phyloP scores from a whole-genome alignment of 2,329 filamentous ascomycete genomes.

The Aspergillus transmontanensis region DNA sequence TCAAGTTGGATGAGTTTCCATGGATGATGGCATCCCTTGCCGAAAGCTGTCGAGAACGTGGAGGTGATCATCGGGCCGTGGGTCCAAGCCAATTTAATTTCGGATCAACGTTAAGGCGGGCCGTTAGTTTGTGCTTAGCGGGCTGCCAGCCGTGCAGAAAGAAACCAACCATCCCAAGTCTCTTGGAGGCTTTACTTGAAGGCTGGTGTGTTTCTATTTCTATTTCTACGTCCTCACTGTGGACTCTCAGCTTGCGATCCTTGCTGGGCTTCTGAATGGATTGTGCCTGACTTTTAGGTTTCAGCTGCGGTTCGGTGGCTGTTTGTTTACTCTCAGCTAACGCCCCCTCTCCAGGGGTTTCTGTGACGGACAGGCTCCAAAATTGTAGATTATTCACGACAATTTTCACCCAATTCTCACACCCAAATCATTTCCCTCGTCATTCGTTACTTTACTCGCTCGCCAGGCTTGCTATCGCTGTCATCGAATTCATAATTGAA shows the following conservation, averaged over 20 bases:
- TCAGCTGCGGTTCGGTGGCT: slow-evolving; percentile 20
- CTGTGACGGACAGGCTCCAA: slow-evolving; percentile 13
- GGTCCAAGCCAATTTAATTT: slow-evolving; percentile 24
- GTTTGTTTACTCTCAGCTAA: slow-evolving; percentile 20
- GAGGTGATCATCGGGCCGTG: slow-evolving; percentile 3
- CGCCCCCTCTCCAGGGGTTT: slow-evolving; percentile 12
- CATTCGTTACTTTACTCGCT: slow-evolving; percentile 5
- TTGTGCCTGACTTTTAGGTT: slow-evolving; percentile 11
- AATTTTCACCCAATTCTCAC: neutral
- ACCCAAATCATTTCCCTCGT: slow-evolving; percentile 9
- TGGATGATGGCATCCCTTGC: slow-evolving; percentile 10
- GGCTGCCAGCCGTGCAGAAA: slow-evolving; percentile 1
- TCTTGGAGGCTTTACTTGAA: neutral
- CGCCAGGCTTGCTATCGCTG: neutral
- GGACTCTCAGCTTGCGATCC: neutral
- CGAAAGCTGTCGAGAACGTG: slow-evolving; percentile 11
- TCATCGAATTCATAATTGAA: neutral
- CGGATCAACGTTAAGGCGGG: slow-evolving; percentile 32
- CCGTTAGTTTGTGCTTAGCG: slow-evolving; percentile 6
- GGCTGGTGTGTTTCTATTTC: neutral
- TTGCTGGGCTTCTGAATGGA: slow-evolving; percentile 19
- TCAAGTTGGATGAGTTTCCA: neutral
- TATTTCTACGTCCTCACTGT: neutral
- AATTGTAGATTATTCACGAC: slow-evolving; percentile 6
- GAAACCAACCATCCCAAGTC: neutral